phyloP scores from a whole-genome alignment of 345 rosid genomes.

The Hibiscus trionum region DNA sequence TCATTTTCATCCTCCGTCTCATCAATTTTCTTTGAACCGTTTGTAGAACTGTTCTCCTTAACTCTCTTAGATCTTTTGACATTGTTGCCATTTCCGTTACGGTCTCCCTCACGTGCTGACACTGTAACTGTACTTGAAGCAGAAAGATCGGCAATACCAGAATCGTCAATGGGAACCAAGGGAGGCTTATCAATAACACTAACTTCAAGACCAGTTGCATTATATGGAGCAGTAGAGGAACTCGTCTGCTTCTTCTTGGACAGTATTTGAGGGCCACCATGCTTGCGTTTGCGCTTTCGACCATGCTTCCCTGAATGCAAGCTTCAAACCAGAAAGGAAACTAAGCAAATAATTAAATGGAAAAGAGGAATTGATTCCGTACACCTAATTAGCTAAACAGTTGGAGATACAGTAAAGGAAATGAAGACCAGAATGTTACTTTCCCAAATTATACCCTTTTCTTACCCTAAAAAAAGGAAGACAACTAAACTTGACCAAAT shows the following conservation, averaged over 20 bases:
- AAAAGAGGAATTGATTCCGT: background rate
- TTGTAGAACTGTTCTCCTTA: slow-evolving; percentile 38
- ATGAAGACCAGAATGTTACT: background rate
- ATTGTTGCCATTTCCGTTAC: slow-evolving; percentile 25
- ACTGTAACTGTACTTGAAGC: slow-evolving; percentile 23
- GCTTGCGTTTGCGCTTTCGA: slow-evolving; percentile 81
- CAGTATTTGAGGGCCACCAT: slow-evolving; percentile 43
- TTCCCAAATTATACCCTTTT: background rate
- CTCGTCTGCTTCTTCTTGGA: slow-evolving; percentile 69
- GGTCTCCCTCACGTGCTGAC: slow-evolving; percentile 27
- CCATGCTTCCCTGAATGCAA: slow-evolving; percentile 60
- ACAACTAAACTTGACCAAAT: background rate
- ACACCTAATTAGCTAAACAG: background rate
- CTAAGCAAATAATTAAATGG: background rate
- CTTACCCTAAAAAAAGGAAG: background rate
- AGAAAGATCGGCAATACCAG: slow-evolving; percentile 26
- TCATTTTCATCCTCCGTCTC: slow-evolving; percentile 47
- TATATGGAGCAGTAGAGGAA: slow-evolving; percentile 23
- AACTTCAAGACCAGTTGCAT: slow-evolving; percentile 21
- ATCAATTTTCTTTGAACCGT: slow-evolving; percentile 26
- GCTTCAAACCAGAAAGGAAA: slow-evolving; percentile 35
- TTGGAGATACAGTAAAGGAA: background rate
- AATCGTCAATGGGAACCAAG: slow-evolving; percentile 31
- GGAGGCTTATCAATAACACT: slow-evolving; percentile 31
- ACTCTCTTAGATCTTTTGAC: slow-evolving; percentile 25